Evolutionary conservation across 139 green algal genomes (phyloP).

Genomic region (Pleodorina starrii): DNA sequence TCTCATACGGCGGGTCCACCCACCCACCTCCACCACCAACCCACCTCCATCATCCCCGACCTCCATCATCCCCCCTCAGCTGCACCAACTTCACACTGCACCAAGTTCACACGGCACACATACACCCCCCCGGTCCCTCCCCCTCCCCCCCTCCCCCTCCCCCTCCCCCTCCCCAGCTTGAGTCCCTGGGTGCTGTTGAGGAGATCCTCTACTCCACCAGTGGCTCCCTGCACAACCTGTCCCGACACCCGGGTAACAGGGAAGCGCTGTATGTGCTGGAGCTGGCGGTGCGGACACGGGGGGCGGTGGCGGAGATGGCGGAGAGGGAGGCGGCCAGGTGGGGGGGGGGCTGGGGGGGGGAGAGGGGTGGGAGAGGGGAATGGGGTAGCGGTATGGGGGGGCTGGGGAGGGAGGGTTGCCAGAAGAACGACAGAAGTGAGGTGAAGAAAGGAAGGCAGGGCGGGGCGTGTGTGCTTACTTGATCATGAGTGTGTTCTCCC

Average conservation of each 20-base stretch:
- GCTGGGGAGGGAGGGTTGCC: background rate
- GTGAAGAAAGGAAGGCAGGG: too few species aligned
- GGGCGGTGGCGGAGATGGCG: slow-evolving; percentile 27
- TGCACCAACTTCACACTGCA: too few species aligned
- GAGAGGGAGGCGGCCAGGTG: slow-evolving; percentile 4
- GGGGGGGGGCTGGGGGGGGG: background rate
- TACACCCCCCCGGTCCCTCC: too few species aligned
- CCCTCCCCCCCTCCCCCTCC: too few species aligned
- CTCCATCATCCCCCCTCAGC: too few species aligned
- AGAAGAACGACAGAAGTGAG: too few species aligned
- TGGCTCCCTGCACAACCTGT: slow-evolving; percentile 56
- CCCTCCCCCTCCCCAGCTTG: slow-evolving; percentile 28
- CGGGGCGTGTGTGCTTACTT: too few species aligned
- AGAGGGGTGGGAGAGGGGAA: background rate
- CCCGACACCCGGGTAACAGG: slow-evolving; percentile 53
- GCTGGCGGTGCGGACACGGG: slow-evolving; percentile 11
- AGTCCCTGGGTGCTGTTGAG: background rate
- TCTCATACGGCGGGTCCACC: too few species aligned
- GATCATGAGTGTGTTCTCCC: too few species aligned
- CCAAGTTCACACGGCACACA: too few species aligned
- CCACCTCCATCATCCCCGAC: too few species aligned
- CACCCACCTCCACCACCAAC: too few species aligned
- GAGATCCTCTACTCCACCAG: slow-evolving; percentile 54
- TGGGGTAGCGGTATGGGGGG: background rate
- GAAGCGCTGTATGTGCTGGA: slow-evolving; percentile 29